These are phyloP conservation scores for Podaxis pistillaris DNA, from an alignment of 768 basidiomycete species.

Conservation along the genomic window DNA sequence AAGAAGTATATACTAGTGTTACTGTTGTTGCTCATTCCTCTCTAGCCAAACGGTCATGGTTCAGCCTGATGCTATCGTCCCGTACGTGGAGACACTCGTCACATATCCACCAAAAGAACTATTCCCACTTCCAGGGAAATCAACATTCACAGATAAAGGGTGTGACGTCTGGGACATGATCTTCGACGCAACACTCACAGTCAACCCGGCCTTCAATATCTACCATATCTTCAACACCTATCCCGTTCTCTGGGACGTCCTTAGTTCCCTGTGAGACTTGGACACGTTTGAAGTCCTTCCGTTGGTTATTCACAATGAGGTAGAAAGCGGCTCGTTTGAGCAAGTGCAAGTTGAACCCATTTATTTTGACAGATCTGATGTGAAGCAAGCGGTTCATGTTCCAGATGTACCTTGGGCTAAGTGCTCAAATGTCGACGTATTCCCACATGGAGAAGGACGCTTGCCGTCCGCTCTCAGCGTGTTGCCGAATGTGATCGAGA, in stretches of 20 bases:
- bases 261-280: constrained; percentile 65
- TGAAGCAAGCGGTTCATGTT: constrained; percentile 71
- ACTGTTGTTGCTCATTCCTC: neutral
- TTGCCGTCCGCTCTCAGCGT: constrained; percentile 62
- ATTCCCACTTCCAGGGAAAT: constrained; percentile 67
- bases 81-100: constrained; percentile 52
- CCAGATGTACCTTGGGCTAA: constrained; percentile 64
- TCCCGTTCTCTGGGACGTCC: constrained; percentile 75
- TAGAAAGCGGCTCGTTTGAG: constrained; percentile 49
- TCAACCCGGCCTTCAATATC: constrained; percentile 77
- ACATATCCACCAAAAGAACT: constrained; percentile 66
- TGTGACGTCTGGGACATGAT: constrained; percentile 72
- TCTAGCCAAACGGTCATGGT: constrained; percentile 61
- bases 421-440: constrained; percentile 60
- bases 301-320: neutral
- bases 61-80: constrained; percentile 52
- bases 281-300: neutral
- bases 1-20: neutral
- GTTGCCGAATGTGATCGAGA: constrained; percentile 74
- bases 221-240: constrained; percentile 78
- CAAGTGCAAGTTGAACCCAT: constrained; percentile 55
- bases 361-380: constrained; percentile 69
- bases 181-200: constrained; percentile 54
- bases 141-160: constrained; percentile 39
- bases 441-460: constrained; percentile 60